phyloP scores from a whole-genome alignment of 1,284 basidiomycete genomes.

The Irpex sp. region DNA sequence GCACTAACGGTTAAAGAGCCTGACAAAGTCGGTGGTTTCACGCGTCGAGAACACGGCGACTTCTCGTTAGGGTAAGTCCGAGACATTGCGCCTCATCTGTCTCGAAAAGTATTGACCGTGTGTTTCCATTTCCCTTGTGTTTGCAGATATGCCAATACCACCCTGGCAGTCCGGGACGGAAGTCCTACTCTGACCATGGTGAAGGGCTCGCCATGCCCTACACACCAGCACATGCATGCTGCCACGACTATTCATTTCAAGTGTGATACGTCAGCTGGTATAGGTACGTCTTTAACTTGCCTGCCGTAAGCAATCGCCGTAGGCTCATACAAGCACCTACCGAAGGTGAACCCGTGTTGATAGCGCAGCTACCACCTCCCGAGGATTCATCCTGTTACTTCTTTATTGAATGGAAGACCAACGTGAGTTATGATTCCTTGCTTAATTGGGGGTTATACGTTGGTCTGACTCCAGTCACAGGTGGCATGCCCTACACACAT shows the following conservation, averaged over 20 bases:
- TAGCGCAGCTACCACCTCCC: slow-evolving; percentile 59
- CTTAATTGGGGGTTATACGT: slow-evolving; percentile 1
- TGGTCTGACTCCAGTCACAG: slow-evolving; percentile 28
- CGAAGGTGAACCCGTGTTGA: slow-evolving; percentile 48
- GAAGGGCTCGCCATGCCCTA: slow-evolving; percentile 58
- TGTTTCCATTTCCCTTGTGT: not conserved
- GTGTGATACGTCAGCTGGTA: slow-evolving; percentile 53
- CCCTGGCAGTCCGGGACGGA: slow-evolving; percentile 46
- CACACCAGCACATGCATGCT: slow-evolving; percentile 43
- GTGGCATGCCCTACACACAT: slow-evolving; percentile 64
- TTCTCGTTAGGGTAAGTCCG: slow-evolving; percentile 66
- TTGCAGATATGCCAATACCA: slow-evolving; percentile 56
- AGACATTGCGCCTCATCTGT: not conserved
- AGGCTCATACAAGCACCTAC: not conserved
- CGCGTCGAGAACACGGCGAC: slow-evolving; percentile 58
- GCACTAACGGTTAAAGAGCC: slow-evolving; percentile 43
- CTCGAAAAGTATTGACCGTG: too few species aligned
- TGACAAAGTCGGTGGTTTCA: slow-evolving; percentile 60
- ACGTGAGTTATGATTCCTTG: slow-evolving; percentile 37
- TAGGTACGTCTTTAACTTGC: slow-evolving; percentile 33
- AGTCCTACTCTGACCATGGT: slow-evolving; percentile 46
- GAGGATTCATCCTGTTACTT: slow-evolving; percentile 64
- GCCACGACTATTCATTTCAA: slow-evolving; percentile 65
- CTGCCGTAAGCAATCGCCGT: not conserved
- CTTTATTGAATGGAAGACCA: slow-evolving; percentile 71